Evolutionary conservation across 495 filamentous ascomycete genomes (phyloP).

Genomic region (Lentithecium fluviatile): DNA sequence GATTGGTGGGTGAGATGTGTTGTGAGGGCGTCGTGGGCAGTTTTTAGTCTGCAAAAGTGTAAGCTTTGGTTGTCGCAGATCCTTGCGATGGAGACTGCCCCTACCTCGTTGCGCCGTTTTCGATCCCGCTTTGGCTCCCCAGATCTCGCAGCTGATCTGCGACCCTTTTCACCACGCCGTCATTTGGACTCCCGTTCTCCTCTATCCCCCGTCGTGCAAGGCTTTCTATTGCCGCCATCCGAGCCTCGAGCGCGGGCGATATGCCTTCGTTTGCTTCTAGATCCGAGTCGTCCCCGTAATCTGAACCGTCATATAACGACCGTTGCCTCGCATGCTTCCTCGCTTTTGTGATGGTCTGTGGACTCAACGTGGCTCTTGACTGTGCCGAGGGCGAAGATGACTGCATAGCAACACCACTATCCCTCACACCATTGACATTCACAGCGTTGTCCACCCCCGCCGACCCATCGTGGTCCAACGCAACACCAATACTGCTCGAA

Average conservation of each 20-base stretch:
- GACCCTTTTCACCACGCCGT: conserved; percentile 68
- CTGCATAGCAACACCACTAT: conserved; percentile 32
- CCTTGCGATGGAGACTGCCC: conserved; percentile 24
- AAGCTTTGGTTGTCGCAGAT: not conserved
- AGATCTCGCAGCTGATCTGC: conserved; percentile 74
- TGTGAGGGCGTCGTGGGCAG: conserved; percentile 79
- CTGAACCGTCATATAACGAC: conserved; percentile 58
- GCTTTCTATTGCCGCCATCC: conserved; percentile 74
- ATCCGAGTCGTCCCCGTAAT: conserved; percentile 69
- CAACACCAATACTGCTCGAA: conserved; percentile 15
- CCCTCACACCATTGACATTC: conserved; percentile 19
- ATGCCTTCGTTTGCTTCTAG: conserved; percentile 66
- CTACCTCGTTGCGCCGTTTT: conserved; percentile 76
- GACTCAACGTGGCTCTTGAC: conserved; percentile 27
- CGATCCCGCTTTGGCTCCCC: conserved; percentile 74
- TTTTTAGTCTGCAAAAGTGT: conserved; percentile 64
- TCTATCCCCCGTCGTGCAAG: conserved; percentile 71
- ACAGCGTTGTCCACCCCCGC: not conserved
- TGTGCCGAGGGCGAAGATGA: conserved; percentile 26
- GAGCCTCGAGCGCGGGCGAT: conserved; percentile 67
- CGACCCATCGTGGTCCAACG: conserved; percentile 37
- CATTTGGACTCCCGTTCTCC: conserved; percentile 65
- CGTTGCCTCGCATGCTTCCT: conserved; percentile 48
- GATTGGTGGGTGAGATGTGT: conserved; percentile 84
- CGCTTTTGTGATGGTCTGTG: conserved; percentile 41